These are phyloP conservation scores for Lepidium didymum DNA, from an alignment of 345 rosid genomes.

Conservation along the genomic window DNA sequence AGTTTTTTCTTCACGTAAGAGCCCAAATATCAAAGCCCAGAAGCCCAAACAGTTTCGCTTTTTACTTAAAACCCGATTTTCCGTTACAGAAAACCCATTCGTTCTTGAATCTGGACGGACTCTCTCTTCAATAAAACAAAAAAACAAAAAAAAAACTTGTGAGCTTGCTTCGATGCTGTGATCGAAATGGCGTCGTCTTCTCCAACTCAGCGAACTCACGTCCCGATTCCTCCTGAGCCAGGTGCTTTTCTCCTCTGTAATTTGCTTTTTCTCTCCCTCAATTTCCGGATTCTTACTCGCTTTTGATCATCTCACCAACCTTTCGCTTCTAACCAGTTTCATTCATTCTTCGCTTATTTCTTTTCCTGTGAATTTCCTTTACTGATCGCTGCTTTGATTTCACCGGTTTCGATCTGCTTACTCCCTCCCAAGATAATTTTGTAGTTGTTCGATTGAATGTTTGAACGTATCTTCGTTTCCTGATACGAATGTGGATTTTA, in stretches of 20 bases:
- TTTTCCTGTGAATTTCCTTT: background rate
- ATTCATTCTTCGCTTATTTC: background rate
- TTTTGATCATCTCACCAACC: background rate
- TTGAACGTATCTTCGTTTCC: background rate
- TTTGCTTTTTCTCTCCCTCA: background rate
- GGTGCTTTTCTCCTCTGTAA: conserved; percentile 21
- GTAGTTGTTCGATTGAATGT: background rate
- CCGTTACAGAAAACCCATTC: too few species aligned
- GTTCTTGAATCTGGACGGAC: too few species aligned
- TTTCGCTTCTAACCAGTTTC: background rate
- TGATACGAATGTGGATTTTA: conserved; percentile 5
- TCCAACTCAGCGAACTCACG: conserved; percentile 43
- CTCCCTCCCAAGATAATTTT: background rate
- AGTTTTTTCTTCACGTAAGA: too few species aligned
- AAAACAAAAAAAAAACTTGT: too few species aligned
- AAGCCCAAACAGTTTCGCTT: too few species aligned
- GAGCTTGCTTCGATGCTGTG: too few species aligned
- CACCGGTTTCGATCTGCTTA: background rate
- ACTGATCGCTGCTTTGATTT: background rate
- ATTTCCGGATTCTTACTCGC: background rate
- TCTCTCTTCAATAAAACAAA: too few species aligned
- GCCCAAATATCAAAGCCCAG: too few species aligned
- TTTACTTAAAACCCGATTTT: too few species aligned
- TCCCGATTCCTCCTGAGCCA: conserved; percentile 44
- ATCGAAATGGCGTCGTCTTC: conserved; percentile 52